phyloP scores from a whole-genome alignment of 176 grass and related monocot genomes.

The Echinochloa phyllopogon region DNA sequence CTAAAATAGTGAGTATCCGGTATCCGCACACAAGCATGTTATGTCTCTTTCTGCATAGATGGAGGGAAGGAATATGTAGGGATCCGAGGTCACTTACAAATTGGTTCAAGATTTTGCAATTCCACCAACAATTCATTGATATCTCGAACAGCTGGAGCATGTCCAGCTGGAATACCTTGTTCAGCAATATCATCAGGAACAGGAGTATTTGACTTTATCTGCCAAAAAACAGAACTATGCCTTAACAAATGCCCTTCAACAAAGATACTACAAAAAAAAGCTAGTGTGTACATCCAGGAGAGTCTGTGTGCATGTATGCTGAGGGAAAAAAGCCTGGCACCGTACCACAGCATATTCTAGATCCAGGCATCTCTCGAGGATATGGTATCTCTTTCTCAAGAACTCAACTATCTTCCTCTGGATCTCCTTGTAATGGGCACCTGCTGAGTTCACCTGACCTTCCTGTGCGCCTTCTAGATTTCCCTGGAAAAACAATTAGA shows the following conservation, averaged over 20 bases:
- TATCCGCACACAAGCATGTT: not conserved
- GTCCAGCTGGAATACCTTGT: conserved; percentile 56
- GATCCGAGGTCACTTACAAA: conserved; percentile 59
- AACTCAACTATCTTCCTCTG: conserved; percentile 94
- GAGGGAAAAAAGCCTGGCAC: conserved; percentile 13
- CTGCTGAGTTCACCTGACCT: conserved; percentile 50
- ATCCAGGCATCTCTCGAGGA: conserved; percentile 89
- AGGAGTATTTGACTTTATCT: conserved; percentile 69
- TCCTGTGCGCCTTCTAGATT: conserved; percentile 66
- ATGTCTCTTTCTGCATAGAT: not conserved
- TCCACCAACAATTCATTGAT: conserved; percentile 63
- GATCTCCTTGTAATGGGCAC: conserved; percentile 71
- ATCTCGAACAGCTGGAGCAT: conserved; percentile 51
- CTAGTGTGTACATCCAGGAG: not conserved
- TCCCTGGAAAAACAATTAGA: conserved; percentile 60
- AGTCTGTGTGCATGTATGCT: conserved; percentile 13
- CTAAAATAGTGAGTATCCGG: not conserved
- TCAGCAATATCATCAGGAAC: conserved; percentile 72
- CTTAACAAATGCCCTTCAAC: conserved; percentile 12
- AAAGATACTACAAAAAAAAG: conserved; percentile 13
- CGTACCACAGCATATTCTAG: conserved; percentile 92
- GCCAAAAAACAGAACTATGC: conserved; percentile 21
- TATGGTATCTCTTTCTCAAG: conserved; percentile 92
- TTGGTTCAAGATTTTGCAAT: conserved; percentile 71
- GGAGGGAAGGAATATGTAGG: not conserved